phyloP scores from a whole-genome alignment of 148 eudicot genomes.

The Camellia sinensis region DNA sequence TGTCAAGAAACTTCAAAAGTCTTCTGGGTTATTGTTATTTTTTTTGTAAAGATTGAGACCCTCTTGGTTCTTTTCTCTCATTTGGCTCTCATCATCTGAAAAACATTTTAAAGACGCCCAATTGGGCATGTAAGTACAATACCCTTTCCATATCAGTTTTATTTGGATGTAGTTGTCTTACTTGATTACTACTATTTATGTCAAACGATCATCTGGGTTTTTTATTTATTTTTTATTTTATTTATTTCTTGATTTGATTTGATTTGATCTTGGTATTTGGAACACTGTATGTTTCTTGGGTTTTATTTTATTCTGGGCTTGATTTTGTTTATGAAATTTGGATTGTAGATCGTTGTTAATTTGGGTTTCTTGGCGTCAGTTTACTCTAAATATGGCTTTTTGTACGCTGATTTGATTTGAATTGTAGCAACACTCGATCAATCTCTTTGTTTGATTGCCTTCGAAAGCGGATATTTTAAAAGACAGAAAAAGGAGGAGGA shows the following conservation, averaged over 20 bases:
- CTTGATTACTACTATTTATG: neutral
- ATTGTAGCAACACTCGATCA: too few relatives aligned
- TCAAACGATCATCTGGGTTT: neutral
- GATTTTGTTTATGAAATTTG: neutral
- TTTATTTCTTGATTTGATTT: neutral
- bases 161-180: neutral
- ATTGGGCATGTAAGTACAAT: conserved; percentile 14
- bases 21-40: neutral
- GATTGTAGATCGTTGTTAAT: conserved; percentile 6
- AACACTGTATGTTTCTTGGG: neutral
- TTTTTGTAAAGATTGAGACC: neutral
- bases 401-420: neutral
- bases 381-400: neutral
- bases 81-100: neutral
- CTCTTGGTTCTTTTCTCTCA: neutral
- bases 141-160: neutral
- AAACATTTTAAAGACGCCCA: conserved; percentile 1
- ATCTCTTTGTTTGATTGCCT: neutral
- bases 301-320: neutral
- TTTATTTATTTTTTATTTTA: too few relatives aligned
- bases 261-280: neutral
- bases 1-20: neutral
- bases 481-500: neutral
- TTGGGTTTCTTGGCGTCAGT: neutral
- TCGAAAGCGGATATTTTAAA: neutral